phyloP scores from a whole-genome alignment of 2,329 filamentous ascomycete genomes.

The Mycosphaerella sp. region DNA sequence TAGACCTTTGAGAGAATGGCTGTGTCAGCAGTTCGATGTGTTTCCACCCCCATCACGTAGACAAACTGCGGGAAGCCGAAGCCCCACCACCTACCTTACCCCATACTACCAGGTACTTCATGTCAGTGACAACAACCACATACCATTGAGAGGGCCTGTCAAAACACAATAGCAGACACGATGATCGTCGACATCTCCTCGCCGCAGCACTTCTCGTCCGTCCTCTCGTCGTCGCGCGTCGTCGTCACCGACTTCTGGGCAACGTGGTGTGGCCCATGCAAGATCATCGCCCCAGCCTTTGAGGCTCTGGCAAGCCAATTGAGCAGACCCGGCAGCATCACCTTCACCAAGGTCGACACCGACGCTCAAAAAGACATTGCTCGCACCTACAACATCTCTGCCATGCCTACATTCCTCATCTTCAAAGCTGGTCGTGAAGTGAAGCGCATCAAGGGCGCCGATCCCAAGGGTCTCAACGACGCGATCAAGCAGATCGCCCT shows the following conservation, averaged over 20 bases:
- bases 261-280: slow-evolving; percentile 79
- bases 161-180: slow-evolving; percentile 4
- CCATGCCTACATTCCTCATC: slow-evolving; percentile 88
- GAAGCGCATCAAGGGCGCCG: slow-evolving; percentile 52
- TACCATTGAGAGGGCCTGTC: background rate
- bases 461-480: slow-evolving; percentile 62
- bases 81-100: background rate
- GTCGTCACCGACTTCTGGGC: slow-evolving; percentile 90
- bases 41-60: background rate
- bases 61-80: background rate
- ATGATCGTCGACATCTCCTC: slow-evolving; percentile 43
- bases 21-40: background rate
- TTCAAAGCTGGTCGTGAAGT: slow-evolving; percentile 39
- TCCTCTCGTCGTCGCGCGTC: slow-evolving; percentile 66
- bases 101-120: too few species aligned
- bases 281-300: slow-evolving; percentile 74
- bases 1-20: background rate
- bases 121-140: slow-evolving; percentile 1
- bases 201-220: slow-evolving; percentile 54
- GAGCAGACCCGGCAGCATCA: slow-evolving; percentile 64
- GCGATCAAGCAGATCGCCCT: slow-evolving; percentile 64
- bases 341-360: slow-evolving; percentile 81
- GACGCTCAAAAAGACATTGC: slow-evolving; percentile 70
- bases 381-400: slow-evolving; percentile 63
- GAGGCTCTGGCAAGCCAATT: slow-evolving; percentile 67